Conservation (phyloP, 1,284 basidiomycete genomes). For the Apiotrichum porosum region DNA sequence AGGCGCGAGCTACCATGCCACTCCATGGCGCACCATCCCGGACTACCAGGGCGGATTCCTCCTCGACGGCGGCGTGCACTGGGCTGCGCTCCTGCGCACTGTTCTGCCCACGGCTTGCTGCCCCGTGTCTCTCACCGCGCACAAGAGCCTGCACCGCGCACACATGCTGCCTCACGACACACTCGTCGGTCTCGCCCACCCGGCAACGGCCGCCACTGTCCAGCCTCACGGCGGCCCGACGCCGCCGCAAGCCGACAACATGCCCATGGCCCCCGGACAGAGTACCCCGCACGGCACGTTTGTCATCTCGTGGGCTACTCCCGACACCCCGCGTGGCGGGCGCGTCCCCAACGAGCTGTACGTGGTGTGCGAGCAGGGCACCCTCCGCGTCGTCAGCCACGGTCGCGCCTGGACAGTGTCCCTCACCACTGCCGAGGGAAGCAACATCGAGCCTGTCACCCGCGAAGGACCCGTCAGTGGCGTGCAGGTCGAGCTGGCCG, state of each 20-base stretch:
- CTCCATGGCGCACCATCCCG: constrained; percentile 74
- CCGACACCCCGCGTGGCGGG: constrained; percentile 25
- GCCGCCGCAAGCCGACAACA: constrained; percentile 11
- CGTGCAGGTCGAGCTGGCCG: constrained; percentile 58
- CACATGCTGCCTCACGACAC: constrained; percentile 72
- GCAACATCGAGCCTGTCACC: constrained; percentile 52
- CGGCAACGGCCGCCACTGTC: constrained; percentile 55
- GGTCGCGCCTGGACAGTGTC: constrained; percentile 56
- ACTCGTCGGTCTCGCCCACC: constrained; percentile 53
- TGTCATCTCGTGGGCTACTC: constrained; percentile 33
- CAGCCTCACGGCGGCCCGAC: constrained; percentile 54
- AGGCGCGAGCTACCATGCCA: constrained; percentile 69
- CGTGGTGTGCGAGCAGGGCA: constrained; percentile 36
- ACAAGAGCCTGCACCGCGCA: constrained; percentile 63
- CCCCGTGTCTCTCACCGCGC: constrained; percentile 57
- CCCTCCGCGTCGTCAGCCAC: constrained; percentile 51
- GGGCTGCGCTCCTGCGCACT: constrained; percentile 34
- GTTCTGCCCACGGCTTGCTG: constrained; percentile 36
- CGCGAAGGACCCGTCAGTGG: constrained; percentile 54
- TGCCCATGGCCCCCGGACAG: constrained; percentile 28
- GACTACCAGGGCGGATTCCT: constrained; percentile 66
- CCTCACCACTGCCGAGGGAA: constrained; percentile 49
- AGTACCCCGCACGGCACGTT: constrained; percentile 37
- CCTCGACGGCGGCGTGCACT: constrained; percentile 48
- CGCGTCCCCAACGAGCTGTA: constrained; percentile 23